Evolutionary conservation across 2,329 filamentous ascomycete genomes (phyloP), one percentile per base, ranked within the genome.

Genomic region (Nigrograna mackinnonii): DNA sequence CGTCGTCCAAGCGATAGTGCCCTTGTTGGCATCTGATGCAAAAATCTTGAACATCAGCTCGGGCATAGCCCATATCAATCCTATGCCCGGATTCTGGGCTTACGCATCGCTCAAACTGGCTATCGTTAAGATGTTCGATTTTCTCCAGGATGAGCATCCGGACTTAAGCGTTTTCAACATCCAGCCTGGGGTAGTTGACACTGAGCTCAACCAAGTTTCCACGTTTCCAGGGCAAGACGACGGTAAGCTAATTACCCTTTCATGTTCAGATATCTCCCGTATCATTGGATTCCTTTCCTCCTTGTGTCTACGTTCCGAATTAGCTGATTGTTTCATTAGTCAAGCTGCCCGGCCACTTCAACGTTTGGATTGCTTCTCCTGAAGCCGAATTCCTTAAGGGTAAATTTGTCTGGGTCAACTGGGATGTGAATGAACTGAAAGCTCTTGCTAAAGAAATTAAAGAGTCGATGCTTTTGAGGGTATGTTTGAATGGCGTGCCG

Each of bases 41-140:
- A 60, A 65, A 17, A 57, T 55, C 21, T 61, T 75, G 38, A 62
- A 69, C 30, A 57, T 72, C 39, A 62, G 55, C 39, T 69, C 68
- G 0, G 57, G 50, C 32, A 39, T 46, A 40, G 41, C 26, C n/a
- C 47, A 50, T 22, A 37, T 40, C 17, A 44, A 41, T 18, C 37
- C 32, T 22, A 13, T 44, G 11, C 44, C 41, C 21, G 31, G 44
- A 18, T 24, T 39, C 37, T 44, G 41, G 42, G 38, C 37, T 12
- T 52, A 52, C 22, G 18, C 43, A 12, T 16, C 39, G n/a, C 20
- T 26, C 16, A 70, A 70, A 42, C 9, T 62, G 19, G 66, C 61
- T 1, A 47, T 58, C 12, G 52, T 58, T 37, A 50, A 59, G 21
- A 49, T 69, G 40, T 64, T 58, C 54, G 62, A 69, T 46, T 54